A percentile compares a stretch with the other conserved stretches of the same genome.
Conservation (phyloP, 1,284 basidiomycete genomes). For the Ganoderma sinense region DNA sequence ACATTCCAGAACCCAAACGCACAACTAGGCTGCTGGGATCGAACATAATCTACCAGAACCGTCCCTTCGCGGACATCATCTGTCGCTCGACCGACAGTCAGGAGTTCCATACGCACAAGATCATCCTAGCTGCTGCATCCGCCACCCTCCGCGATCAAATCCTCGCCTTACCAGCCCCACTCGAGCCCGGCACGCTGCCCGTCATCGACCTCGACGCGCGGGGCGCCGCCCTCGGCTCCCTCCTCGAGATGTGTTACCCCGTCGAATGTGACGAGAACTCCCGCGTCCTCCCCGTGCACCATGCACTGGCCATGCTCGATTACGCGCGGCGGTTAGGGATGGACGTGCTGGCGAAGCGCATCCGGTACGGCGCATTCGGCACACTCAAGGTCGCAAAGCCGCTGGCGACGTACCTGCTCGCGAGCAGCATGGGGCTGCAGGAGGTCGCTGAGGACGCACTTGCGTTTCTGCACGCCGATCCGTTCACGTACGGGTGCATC, state of each 20-base stretch:
- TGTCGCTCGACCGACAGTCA: conserved; percentile 13
- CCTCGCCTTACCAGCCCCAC: not conserved
- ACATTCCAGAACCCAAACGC: not conserved
- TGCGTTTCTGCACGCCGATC: conserved; percentile 8
- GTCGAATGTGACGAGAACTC: not conserved
- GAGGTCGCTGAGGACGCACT: conserved; percentile 12
- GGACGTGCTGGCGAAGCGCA: not conserved
- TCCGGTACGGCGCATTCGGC: conserved; percentile 5
- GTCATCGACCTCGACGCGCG: conserved; percentile 8
- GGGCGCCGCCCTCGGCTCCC: not conserved
- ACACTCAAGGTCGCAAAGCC: not conserved
- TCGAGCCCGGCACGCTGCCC: not conserved
- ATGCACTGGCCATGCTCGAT: conserved; percentile 5
- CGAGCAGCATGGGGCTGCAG: conserved; percentile 1
- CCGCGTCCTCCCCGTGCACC: not conserved
- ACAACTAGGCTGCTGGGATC: not conserved
- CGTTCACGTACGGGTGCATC: conserved; percentile 9
- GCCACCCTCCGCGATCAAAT: conserved; percentile 8
- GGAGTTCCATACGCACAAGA: conserved; percentile 16
- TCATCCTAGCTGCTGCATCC: conserved; percentile 16
- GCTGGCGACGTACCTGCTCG: conserved; percentile 11
- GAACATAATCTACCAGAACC: not conserved
- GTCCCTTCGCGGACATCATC: conserved; percentile 19
- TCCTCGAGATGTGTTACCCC: conserved; percentile 18
- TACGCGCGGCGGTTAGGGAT: conserved; percentile 9